These are phyloP conservation scores for Musa acuminata DNA, from an alignment of 176 grass and related monocot species.

Conservation along the genomic window DNA sequence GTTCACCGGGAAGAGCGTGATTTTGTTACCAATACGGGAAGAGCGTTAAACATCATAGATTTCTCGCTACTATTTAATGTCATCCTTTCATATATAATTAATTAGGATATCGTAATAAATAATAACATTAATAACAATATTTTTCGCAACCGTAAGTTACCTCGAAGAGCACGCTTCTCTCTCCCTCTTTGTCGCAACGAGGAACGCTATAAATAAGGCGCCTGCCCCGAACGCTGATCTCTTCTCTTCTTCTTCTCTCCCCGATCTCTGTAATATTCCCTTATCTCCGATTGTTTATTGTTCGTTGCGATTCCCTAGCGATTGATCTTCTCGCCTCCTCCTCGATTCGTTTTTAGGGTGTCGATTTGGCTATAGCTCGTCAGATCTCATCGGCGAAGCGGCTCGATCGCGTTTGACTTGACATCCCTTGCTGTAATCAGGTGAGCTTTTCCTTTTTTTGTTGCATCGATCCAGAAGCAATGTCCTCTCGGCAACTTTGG, in stretches of 20 bases:
- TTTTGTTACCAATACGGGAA: neutral
- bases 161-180: neutral
- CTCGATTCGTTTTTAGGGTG: neutral
- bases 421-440: neutral
- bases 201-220: conserved; percentile 1
- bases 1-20: neutral
- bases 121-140: neutral
- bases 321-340: neutral
- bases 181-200: neutral
- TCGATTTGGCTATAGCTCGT: neutral
- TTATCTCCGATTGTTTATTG: neutral
- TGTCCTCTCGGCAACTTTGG: neutral
- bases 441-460: neutral
- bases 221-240: neutral
- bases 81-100: neutral
- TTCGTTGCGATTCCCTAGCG: neutral
- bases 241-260: neutral
- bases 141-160: neutral
- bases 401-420: neutral
- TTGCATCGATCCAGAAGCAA: neutral
- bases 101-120: neutral
- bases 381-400: neutral
- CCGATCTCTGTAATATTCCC: neutral
- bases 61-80: neutral
- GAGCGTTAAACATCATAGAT: neutral